These are phyloP conservation scores for Pleurostoma richardsiae DNA, from an alignment of 2,329 filamentous ascomycete genomes.

Conservation along the genomic window DNA sequence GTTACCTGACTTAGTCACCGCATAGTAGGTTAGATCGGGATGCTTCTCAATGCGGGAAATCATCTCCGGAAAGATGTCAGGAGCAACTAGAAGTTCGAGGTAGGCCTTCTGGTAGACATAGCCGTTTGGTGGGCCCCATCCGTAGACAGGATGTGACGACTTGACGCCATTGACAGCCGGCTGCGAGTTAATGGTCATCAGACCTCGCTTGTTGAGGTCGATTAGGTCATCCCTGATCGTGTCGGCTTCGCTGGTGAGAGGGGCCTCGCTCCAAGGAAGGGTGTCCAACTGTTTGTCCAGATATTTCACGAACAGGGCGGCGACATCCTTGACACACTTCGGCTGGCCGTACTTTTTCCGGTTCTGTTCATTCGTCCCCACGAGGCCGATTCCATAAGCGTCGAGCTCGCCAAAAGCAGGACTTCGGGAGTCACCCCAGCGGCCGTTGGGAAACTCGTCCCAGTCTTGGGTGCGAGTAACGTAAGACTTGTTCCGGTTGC, in stretches of 20 bases:
- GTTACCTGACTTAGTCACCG: slow-evolving; percentile 77
- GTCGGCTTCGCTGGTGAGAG: slow-evolving; percentile 78
- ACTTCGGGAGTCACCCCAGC: slow-evolving; percentile 95
- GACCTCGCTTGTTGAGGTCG: slow-evolving; percentile 75
- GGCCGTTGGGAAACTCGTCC: slow-evolving; percentile 98
- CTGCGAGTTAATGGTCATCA: slow-evolving; percentile 96
- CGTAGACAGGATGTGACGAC: slow-evolving; percentile 80
- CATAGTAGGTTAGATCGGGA: slow-evolving; percentile 87
- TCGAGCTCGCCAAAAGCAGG: slow-evolving; percentile 95
- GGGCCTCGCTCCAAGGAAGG: slow-evolving; percentile 89
- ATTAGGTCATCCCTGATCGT: slow-evolving; percentile 73
- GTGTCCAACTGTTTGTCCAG: slow-evolving; percentile 74
- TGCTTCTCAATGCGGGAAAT: slow-evolving; percentile 72
- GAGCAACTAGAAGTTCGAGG: slow-evolving; percentile 82
- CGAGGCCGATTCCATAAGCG: slow-evolving; percentile 87
- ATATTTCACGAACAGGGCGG: slow-evolving; percentile 79
- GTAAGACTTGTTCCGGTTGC: slow-evolving; percentile 94
- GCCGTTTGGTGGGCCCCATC: slow-evolving; percentile 91
- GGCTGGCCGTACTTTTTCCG: slow-evolving; percentile 93
- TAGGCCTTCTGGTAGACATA: slow-evolving; percentile 99
- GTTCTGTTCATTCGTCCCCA: slow-evolving; percentile 93
- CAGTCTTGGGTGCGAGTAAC: slow-evolving; percentile 93
- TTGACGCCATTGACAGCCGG: slow-evolving; percentile 88
- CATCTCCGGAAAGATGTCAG: slow-evolving; percentile 71
- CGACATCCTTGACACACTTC: slow-evolving; percentile 71